These are phyloP conservation scores for Penicillium mononematosum DNA, from an alignment of 495 filamentous ascomycete species.

Conservation along the genomic window DNA sequence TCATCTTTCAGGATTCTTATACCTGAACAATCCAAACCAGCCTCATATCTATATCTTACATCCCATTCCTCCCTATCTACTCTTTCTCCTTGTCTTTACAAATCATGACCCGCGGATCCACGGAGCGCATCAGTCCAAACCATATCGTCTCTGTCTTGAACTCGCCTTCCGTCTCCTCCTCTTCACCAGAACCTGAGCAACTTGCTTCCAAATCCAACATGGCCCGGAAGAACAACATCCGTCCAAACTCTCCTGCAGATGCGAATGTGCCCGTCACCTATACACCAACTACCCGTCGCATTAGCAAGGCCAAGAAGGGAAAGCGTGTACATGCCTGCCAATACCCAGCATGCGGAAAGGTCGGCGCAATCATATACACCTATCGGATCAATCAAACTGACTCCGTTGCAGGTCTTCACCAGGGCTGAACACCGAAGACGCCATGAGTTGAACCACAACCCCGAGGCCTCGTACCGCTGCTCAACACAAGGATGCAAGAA, in stretches of 20 bases:
- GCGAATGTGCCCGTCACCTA: constrained; percentile 42
- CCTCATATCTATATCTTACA: neutral
- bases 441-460: constrained; percentile 83
- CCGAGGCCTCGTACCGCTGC: constrained; percentile 65
- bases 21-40: neutral
- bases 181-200: constrained; percentile 13
- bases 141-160: constrained; percentile 13
- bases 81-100: neutral
- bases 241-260: constrained; percentile 14
- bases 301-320: constrained; percentile 82
- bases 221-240: constrained; percentile 13
- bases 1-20: constrained; percentile 3
- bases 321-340: constrained; percentile 76
- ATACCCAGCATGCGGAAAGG: constrained; percentile 61
- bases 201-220: constrained; percentile 4
- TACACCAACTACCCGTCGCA: constrained; percentile 66
- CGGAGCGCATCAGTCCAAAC: neutral
- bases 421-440: constrained; percentile 82
- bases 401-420: constrained; percentile 63
- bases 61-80: neutral
- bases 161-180: constrained; percentile 13
- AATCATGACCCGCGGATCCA: constrained; percentile 7
- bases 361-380: constrained; percentile 28
- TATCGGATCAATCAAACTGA: constrained; percentile 12
- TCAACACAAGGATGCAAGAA: constrained; percentile 67